phyloP scores from a whole-genome alignment of 768 basidiomycete species.

The Termitomyces bulborhizus region DNA sequence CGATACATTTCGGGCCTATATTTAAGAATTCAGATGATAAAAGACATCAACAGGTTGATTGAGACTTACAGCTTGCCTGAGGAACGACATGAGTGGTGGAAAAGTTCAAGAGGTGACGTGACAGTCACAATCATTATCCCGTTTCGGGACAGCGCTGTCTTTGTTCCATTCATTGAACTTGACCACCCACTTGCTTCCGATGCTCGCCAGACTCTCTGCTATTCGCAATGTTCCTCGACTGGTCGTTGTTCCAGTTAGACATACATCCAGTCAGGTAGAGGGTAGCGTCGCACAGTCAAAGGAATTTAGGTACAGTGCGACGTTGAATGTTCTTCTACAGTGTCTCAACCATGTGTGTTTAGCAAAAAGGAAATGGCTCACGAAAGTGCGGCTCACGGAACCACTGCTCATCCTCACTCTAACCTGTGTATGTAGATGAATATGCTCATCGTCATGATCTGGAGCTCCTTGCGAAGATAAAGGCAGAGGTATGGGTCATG shows the following conservation, averaged over 20 bases:
- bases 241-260: constrained; percentile 28
- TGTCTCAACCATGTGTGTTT: constrained; percentile 14
- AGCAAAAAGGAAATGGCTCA: constrained; percentile 74
- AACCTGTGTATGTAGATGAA: constrained; percentile 38
- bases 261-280: constrained; percentile 37
- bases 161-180: constrained; percentile 6
- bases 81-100: constrained; percentile 59
- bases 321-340: constrained; percentile 13
- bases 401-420: constrained; percentile 2
- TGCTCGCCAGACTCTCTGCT: constrained; percentile 37
- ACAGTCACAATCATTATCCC: constrained; percentile 26
- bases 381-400: constrained; percentile 28
- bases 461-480: constrained; percentile 54
- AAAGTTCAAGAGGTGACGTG: constrained; percentile 40
- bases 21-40: constrained; percentile 1
- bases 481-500: constrained; percentile 36
- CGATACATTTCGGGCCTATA: constrained; percentile 47
- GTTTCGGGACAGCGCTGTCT: constrained; percentile 7
- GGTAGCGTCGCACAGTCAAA: constrained; percentile 57
- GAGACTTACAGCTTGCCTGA: constrained; percentile 53
- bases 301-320: constrained; percentile 49
- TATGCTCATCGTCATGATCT: constrained; percentile 55
- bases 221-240: constrained; percentile 36
- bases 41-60: neutral
- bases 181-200: constrained; percentile 15